Evolutionary conservation across 345 rosid genomes (phyloP).

Genomic region (Psidium friedrichsthalianum): DNA sequence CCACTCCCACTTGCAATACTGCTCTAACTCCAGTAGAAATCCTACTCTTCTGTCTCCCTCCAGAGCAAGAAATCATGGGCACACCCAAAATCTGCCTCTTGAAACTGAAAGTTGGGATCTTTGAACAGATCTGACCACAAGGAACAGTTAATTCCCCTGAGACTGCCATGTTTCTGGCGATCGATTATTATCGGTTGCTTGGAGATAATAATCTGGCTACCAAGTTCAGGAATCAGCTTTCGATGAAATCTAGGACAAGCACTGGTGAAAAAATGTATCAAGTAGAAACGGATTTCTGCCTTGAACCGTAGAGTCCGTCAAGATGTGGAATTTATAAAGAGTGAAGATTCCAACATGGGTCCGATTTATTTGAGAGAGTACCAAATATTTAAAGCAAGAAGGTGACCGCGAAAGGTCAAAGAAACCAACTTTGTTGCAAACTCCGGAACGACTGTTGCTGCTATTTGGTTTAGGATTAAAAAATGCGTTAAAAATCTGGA

Average conservation of each 20-base stretch:
- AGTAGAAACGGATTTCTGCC: background rate
- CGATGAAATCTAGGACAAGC: background rate
- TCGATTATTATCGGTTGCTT: background rate
- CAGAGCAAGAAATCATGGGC: slow-evolving; percentile 4
- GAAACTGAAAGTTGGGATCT: slow-evolving; percentile 4
- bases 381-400: background rate
- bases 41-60: slow-evolving; percentile 5
- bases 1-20: slow-evolving; percentile 8
- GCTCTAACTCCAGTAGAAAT: slow-evolving; percentile 16
- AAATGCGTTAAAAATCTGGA: background rate
- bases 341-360: slow-evolving; percentile 10
- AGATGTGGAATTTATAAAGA: background rate
- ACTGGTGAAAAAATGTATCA: background rate
- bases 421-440: background rate
- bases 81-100: slow-evolving; percentile 9
- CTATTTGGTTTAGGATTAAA: background rate
- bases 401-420: background rate
- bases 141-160: slow-evolving; percentile 13
- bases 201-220: background rate
- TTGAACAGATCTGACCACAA: slow-evolving; percentile 1
- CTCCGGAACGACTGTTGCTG: background rate
- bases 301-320: slow-evolving; percentile 20
- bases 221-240: background rate
- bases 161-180: slow-evolving; percentile 23
- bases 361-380: background rate